These are phyloP conservation scores for Talaromyces sp. DNA, from an alignment of 2,329 filamentous ascomycete genomes.

Conservation along the genomic window DNA sequence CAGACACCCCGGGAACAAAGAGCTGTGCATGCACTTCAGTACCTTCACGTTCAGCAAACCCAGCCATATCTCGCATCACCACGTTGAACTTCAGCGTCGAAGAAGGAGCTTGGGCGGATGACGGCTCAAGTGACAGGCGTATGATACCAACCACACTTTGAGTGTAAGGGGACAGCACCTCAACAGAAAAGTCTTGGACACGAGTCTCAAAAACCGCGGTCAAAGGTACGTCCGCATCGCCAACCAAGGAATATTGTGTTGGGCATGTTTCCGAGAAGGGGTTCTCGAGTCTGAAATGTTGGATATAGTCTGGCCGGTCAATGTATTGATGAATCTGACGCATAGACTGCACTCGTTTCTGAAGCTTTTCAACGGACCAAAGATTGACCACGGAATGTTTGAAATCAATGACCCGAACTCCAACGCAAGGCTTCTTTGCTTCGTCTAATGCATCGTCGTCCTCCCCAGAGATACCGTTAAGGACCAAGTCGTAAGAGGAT, in stretches of 20 bases:
- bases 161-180: conserved; percentile 89
- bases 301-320: conserved; percentile 88
- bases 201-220: conserved; percentile 89
- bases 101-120: conserved; percentile 83
- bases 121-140: conserved; percentile 85
- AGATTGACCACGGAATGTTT: conserved; percentile 78
- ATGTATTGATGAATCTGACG: conserved; percentile 95
- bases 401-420: conserved; percentile 85
- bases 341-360: conserved; percentile 83
- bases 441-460: conserved; percentile 78
- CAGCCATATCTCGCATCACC: conserved; percentile 92
- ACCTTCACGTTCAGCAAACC: conserved; percentile 92
- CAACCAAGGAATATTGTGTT: conserved; percentile 86
- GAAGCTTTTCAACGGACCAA: conserved; percentile 91
- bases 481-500: conserved; percentile 93
- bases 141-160: conserved; percentile 86
- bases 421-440: conserved; percentile 82
- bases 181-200: conserved; percentile 88
- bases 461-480: conserved; percentile 83
- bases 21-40: conserved; percentile 94
- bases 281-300: conserved; percentile 87
- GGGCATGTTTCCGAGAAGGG: conserved; percentile 89
- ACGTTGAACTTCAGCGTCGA: conserved; percentile 97
- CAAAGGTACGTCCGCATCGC: conserved; percentile 87
- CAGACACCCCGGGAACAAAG: conserved; percentile 87